Conservation (phyloP, 1,284 basidiomycete genomes). For the Heliocybe sulcata region DNA sequence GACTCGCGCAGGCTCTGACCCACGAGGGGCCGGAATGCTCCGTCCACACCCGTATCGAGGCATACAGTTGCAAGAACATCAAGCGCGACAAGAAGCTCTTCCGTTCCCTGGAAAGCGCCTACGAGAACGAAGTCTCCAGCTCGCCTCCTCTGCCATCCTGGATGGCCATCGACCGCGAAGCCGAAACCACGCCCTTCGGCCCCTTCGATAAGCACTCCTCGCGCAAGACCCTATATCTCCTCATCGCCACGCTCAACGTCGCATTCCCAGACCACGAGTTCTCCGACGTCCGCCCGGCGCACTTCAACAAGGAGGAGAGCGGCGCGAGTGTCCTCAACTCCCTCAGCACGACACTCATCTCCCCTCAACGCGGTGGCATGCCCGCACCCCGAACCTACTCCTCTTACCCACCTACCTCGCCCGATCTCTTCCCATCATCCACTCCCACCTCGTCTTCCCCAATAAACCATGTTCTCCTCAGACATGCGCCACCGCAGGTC, state of each 20-base stretch:
- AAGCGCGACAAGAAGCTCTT: slow-evolving; percentile 96
- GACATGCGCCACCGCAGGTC: slow-evolving; percentile 45
- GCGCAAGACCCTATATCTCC: slow-evolving; percentile 86
- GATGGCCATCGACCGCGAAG: slow-evolving; percentile 53
- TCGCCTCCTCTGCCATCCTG: slow-evolving; percentile 66
- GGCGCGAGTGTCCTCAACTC: slow-evolving; percentile 75
- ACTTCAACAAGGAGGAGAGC: slow-evolving; percentile 82
- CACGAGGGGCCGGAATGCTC: slow-evolving; percentile 86
- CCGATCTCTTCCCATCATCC: slow-evolving; percentile 68
- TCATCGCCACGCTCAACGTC: slow-evolving; percentile 95
- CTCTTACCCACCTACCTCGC: slow-evolving; percentile 67
- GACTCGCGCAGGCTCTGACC: slow-evolving; percentile 77
- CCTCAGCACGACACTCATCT: slow-evolving; percentile 71
- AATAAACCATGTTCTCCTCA: slow-evolving; percentile 48
- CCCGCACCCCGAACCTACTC: slow-evolving; percentile 72
- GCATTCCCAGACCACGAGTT: slow-evolving; percentile 99
- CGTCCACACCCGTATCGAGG: slow-evolving; percentile 91
- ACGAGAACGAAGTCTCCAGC: slow-evolving; percentile 69
- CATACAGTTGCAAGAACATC: slow-evolving; percentile 97
- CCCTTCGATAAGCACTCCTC: slow-evolving; percentile 70
- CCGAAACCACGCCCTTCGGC: slow-evolving; percentile 72
- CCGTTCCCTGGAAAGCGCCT: slow-evolving; percentile 84
- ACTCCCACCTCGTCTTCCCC: slow-evolving; percentile 66
- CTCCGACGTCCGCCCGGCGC: slow-evolving; percentile 84
- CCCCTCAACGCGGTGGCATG: slow-evolving; percentile 56